Conservation (phyloP, 2,329 filamentous ascomycete genomes). For the Monilinia polystroma region DNA sequence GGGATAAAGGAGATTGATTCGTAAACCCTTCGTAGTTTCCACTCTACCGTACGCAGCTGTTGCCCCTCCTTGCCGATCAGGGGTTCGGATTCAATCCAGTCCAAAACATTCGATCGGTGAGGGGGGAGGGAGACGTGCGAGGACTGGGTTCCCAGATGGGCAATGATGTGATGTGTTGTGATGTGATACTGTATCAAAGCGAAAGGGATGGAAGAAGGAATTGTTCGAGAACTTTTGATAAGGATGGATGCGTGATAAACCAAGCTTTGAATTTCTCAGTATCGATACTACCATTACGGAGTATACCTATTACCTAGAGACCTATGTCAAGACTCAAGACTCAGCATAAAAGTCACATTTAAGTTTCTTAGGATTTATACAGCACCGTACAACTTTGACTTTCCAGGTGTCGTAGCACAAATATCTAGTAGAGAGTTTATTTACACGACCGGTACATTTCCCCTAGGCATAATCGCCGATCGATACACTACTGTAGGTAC, state of each 20-base stretch:
- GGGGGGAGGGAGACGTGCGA: slow-evolving; percentile 10
- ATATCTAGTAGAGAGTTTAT: too few species aligned
- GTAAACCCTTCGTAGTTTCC: neutral
- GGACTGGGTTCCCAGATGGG: neutral
- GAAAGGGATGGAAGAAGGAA: neutral
- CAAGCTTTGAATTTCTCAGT: neutral
- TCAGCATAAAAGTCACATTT: too few species aligned
- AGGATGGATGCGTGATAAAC: neutral
- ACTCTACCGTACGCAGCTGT: neutral
- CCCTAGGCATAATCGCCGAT: too few species aligned
- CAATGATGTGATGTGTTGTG: neutral
- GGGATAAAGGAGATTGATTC: slow-evolving; percentile 5
- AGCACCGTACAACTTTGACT: too few species aligned
- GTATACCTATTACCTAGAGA: too few species aligned
- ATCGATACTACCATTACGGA: too few species aligned
- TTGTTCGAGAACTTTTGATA: neutral
- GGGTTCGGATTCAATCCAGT: neutral
- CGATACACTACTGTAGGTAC: too few species aligned
- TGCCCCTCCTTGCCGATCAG: slow-evolving; percentile 20
- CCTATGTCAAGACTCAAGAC: too few species aligned
- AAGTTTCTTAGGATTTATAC: too few species aligned
- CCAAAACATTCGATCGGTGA: neutral
- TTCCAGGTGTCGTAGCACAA: too few species aligned
- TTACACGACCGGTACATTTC: too few species aligned
- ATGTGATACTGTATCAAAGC: slow-evolving; percentile 1